Percentiles rank a stretch among this genome's conserved stretches.
Conservation (phyloP, 352 stramenopile genomes). For the Thalassiosira mediterranea region DNA sequence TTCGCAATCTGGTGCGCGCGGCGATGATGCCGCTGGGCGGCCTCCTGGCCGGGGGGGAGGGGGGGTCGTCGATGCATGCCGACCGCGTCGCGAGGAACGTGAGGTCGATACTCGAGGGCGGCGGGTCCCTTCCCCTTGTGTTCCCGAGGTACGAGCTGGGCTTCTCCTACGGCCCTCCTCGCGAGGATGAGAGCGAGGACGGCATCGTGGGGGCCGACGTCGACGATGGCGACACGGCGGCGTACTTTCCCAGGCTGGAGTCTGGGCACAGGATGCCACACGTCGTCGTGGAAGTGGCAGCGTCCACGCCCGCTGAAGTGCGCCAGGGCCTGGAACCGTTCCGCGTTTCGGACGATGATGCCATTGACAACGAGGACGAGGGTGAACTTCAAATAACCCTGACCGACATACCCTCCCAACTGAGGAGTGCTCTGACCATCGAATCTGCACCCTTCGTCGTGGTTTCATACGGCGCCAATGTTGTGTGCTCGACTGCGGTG, state of each 20-base stretch:
- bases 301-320: neutral
- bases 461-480: neutral
- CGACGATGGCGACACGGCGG: conserved; percentile 44
- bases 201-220: neutral
- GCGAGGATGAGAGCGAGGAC: neutral
- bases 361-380: neutral
- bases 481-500: no score
- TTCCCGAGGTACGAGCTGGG: conserved; percentile 81
- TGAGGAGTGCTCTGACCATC: no score
- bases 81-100: conserved; percentile 68
- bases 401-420: neutral
- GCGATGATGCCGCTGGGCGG: conserved; percentile 66
- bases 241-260: conserved; percentile 48
- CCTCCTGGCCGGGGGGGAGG: conserved; percentile 24
- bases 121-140: conserved; percentile 74
- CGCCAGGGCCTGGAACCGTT: neutral
- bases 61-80: conserved; percentile 34
- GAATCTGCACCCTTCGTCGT: neutral
- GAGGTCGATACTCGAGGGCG: conserved; percentile 55
- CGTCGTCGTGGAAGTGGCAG: conserved; percentile 45
- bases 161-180: conserved; percentile 71
- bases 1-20: conserved; percentile 60
- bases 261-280: conserved; percentile 68
- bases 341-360: neutral
- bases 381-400: neutral